Percentiles rank a stretch among this genome's conserved stretches.
These are phyloP conservation scores for Scedosporium dehoogii DNA, from an alignment of 2,329 filamentous ascomycete species.

Conservation along the genomic window DNA sequence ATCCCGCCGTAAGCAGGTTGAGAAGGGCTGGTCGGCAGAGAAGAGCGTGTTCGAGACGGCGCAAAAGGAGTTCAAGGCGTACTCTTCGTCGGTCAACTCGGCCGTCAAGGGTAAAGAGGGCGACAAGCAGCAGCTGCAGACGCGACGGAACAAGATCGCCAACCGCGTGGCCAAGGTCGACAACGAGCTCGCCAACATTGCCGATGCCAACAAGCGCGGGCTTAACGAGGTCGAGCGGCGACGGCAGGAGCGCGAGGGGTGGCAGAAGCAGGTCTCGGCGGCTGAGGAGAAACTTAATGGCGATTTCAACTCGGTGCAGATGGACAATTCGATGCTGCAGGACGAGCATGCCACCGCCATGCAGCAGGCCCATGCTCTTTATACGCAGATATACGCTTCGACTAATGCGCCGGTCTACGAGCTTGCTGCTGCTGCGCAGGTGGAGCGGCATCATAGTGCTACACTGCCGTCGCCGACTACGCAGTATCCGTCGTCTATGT, in stretches of 20 bases:
- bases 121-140: conserved; percentile 52
- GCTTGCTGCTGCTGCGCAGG: not conserved
- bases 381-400: not conserved
- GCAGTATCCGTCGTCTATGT: too few relatives aligned
- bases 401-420: not conserved
- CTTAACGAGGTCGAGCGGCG: conserved; percentile 54
- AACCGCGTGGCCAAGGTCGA: conserved; percentile 63
- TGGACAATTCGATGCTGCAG: conserved; percentile 27
- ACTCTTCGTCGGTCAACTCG: conserved; percentile 52
- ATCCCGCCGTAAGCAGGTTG: conserved; percentile 44
- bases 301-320: conserved; percentile 25
- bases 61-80: conserved; percentile 41
- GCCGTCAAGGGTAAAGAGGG: conserved; percentile 53
- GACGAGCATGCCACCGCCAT: conserved; percentile 28
- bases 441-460: not conserved
- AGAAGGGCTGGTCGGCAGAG: conserved; percentile 42
- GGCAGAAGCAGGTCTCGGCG: conserved; percentile 34
- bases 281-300: conserved; percentile 34
- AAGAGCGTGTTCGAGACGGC: conserved; percentile 51
- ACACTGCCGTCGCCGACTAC: too few relatives aligned
- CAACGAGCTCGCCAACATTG: conserved; percentile 60
- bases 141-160: conserved; percentile 63
- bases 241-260: conserved; percentile 37
- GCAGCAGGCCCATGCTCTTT: conserved; percentile 16
- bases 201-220: conserved; percentile 56